Conservation (phyloP, 202 grass and related monocot genomes). For the Schoenoplectus tabernaemontani region DNA sequence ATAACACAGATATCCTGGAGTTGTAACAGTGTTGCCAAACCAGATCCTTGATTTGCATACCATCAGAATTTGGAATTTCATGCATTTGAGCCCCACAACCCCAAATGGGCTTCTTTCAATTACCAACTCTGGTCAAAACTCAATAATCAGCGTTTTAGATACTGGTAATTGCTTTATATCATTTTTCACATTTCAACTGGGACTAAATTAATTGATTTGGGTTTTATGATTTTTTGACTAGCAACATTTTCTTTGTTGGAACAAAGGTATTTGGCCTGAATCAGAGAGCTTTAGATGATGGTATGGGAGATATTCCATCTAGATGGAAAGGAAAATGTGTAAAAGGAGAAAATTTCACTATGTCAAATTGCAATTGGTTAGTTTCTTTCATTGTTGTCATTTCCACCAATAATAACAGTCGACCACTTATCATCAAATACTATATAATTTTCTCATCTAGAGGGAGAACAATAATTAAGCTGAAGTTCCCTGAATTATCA, state of each 20-base stretch:
- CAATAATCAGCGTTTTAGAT: conserved; percentile 73
- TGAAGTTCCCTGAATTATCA: neutral
- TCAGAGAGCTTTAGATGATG: conserved; percentile 79
- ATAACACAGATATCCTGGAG: conserved; percentile 53
- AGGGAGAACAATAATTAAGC: neutral
- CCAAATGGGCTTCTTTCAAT: conserved; percentile 40
- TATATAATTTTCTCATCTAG: neutral
- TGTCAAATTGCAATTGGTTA: conserved; percentile 86
- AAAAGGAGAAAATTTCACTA: conserved; percentile 68
- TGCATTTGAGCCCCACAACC: conserved; percentile 42
- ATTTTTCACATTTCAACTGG: neutral
- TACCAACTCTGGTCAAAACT: conserved; percentile 63
- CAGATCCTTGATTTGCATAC: conserved; percentile 79
- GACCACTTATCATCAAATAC: neutral
- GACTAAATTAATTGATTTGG: neutral
- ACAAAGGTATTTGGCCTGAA: conserved; percentile 93
- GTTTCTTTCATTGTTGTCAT: neutral
- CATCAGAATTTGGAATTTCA: conserved; percentile 92
- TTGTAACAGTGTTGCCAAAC: conserved; percentile 70
- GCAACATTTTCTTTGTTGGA: neutral
- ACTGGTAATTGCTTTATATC: conserved; percentile 38
- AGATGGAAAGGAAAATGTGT: conserved; percentile 74
- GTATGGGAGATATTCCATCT: conserved; percentile 49
- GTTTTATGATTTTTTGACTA: conserved; percentile 4
- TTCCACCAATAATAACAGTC: neutral